Evolutionary conservation across 2,329 filamentous ascomycete species (phyloP).

Genomic region (Penicillium brasilianum): DNA sequence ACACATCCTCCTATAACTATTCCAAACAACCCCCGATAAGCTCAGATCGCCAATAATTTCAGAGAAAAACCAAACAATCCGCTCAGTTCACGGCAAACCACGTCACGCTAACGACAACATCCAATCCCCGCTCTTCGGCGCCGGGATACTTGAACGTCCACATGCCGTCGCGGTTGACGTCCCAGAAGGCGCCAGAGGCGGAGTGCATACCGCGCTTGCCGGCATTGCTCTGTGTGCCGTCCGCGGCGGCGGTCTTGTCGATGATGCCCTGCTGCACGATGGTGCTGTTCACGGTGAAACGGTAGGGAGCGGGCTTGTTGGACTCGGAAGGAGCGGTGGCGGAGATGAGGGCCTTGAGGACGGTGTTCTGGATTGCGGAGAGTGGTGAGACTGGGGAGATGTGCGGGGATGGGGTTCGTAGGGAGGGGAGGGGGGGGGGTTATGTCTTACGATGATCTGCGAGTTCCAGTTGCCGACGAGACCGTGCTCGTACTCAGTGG

Average conservation of each 20-base stretch:
- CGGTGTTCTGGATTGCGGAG: conserved; percentile 39
- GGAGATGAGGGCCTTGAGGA: conserved; percentile 49
- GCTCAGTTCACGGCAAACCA: conserved; percentile 50
- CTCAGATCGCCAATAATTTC: not conserved
- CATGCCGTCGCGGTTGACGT: conserved; percentile 58
- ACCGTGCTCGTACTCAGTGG: conserved; percentile 83
- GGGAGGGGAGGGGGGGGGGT: too few species aligned
- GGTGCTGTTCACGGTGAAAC: conserved; percentile 97
- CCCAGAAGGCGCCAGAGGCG: conserved; percentile 57
- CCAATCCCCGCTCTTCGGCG: conserved; percentile 53
- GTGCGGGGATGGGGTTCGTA: not conserved
- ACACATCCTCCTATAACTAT: not conserved
- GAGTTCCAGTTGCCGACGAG: conserved; percentile 90
- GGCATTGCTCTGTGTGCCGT: conserved; percentile 64
- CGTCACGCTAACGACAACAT: conserved; percentile 55
- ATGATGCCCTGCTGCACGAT: conserved; percentile 87
- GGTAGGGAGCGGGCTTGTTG: conserved; percentile 67
- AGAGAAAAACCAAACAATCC: not conserved
- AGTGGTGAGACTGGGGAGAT: conserved; percentile 1
- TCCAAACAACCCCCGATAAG: not conserved
- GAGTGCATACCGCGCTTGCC: conserved; percentile 75
- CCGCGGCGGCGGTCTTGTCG: conserved; percentile 57
- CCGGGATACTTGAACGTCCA: conserved; percentile 58
- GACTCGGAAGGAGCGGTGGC: conserved; percentile 47
- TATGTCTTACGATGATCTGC: conserved; percentile 77